Evolutionary conservation across 1,284 basidiomycete genomes (phyloP).

Genomic region (Melanopsichium pennsylvanicum): DNA sequence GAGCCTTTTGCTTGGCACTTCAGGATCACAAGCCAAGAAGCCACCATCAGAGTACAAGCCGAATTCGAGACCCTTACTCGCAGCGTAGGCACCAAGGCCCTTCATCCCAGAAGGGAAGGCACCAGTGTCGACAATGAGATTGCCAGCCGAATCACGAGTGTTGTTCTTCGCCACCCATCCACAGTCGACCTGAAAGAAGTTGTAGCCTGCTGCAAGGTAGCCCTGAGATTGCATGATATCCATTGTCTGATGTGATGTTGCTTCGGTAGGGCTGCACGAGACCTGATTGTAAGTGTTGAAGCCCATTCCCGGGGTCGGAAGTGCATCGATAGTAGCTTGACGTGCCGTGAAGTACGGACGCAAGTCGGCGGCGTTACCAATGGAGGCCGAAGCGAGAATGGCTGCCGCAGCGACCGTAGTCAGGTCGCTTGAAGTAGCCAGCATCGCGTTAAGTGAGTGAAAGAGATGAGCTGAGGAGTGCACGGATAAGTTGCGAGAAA

Average conservation of each 20-base stretch:
- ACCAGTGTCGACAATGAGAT: constrained; percentile 66
- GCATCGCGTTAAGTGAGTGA: constrained; percentile 1
- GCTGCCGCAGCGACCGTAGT: constrained; percentile 2
- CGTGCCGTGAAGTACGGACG: not conserved
- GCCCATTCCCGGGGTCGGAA: constrained; percentile 49
- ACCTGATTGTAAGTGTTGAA: constrained; percentile 63
- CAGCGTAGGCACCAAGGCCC: constrained; percentile 67
- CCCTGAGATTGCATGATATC: constrained; percentile 65
- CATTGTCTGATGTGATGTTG: constrained; percentile 58
- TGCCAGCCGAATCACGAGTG: constrained; percentile 67
- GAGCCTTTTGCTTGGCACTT: constrained; percentile 55
- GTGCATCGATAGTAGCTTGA: constrained; percentile 3
- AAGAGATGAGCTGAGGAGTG: too few relatives aligned
- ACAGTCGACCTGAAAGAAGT: constrained; percentile 56
- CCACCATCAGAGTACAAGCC: constrained; percentile 71
- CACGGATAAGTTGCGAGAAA: not conserved
- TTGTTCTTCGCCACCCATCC: constrained; percentile 66
- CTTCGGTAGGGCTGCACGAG: constrained; percentile 56
- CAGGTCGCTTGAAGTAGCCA: not conserved
- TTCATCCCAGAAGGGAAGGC: constrained; percentile 70
- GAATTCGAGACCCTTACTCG: constrained; percentile 69
- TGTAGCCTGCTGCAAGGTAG: constrained; percentile 40
- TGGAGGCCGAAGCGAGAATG: constrained; percentile 4
- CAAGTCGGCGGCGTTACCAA: not conserved
- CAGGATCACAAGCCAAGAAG: constrained; percentile 61